Evolutionary conservation across 768 basidiomycete species (phyloP).

Genomic region (Obba rivulosa): DNA sequence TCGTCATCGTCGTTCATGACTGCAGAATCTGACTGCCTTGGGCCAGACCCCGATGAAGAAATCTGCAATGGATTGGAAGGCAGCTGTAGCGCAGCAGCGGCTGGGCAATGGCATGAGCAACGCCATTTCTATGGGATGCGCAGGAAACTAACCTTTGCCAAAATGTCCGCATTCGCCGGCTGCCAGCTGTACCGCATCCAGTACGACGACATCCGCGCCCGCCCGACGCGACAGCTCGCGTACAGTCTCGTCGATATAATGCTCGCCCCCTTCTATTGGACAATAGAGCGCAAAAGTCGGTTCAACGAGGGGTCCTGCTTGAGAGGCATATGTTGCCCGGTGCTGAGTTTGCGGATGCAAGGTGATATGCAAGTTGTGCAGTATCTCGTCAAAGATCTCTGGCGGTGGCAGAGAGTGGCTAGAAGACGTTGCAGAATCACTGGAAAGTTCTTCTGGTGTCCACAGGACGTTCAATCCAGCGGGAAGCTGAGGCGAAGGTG

Average conservation of each 20-base stretch:
- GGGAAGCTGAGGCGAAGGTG: constrained; percentile 45
- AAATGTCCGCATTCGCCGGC: constrained; percentile 86
- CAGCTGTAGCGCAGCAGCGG: constrained; percentile 62
- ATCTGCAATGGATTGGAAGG: constrained; percentile 77
- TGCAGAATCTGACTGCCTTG: constrained; percentile 2
- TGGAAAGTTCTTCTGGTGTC: constrained; percentile 34
- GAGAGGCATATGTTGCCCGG: constrained; percentile 54
- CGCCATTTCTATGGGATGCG: background rate
- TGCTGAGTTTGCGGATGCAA: constrained; percentile 82
- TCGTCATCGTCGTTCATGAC: constrained; percentile 39
- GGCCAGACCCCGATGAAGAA: constrained; percentile 25
- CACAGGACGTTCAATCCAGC: constrained; percentile 56
- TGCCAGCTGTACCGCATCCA: constrained; percentile 81
- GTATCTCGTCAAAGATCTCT: constrained; percentile 69
- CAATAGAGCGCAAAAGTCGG: constrained; percentile 85
- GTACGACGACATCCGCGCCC: constrained; percentile 74
- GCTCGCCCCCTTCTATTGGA: constrained; percentile 84
- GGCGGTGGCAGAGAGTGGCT: constrained; percentile 54
- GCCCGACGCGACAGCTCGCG: constrained; percentile 68
- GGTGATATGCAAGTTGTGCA: constrained; percentile 70
- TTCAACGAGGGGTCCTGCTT: constrained; percentile 53
- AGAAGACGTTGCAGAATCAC: constrained; percentile 16
- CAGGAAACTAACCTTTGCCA: constrained; percentile 55
- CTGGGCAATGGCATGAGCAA: constrained; percentile 30
- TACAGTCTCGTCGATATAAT: constrained; percentile 76